phyloP scores from a whole-genome alignment of 805 yeast species.

The Ogataea ganodermae region DNA sequence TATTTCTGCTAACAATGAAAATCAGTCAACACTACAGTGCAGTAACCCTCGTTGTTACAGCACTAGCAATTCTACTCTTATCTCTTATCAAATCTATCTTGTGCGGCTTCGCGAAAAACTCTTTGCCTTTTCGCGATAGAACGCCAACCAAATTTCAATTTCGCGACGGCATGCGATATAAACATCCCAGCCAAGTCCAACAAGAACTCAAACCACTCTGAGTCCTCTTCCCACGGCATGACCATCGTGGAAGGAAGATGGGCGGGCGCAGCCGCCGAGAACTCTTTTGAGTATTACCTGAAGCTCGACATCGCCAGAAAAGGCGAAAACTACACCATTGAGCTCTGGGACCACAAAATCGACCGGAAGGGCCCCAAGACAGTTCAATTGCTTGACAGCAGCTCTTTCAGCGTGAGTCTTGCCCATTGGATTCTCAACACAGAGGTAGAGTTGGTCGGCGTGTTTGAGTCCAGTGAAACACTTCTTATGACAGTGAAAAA shows the following conservation, averaged over 20 bases:
- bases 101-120: no score
- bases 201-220: no score
- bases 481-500: background rate
- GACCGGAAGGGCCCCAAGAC: background rate
- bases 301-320: background rate
- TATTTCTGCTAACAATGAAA: no score
- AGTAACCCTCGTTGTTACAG: no score
- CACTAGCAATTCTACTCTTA: no score
- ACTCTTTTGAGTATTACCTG: background rate
- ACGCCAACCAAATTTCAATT: no score
- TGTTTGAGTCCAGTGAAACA: background rate
- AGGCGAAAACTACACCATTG: background rate
- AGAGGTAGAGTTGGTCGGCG: background rate
- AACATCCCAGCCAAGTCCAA: no score
- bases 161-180: no score
- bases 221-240: no score
- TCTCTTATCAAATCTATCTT: no score
- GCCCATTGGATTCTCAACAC: conserved; percentile 2
- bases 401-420: background rate
- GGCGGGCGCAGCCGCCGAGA: background rate
- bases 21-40: no score
- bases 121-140: no score
- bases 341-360: background rate
- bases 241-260: background rate
- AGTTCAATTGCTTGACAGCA: background rate